phyloP scores from a whole-genome alignment of 2,329 filamentous ascomycete genomes.

The Scedosporium dehoogii region DNA sequence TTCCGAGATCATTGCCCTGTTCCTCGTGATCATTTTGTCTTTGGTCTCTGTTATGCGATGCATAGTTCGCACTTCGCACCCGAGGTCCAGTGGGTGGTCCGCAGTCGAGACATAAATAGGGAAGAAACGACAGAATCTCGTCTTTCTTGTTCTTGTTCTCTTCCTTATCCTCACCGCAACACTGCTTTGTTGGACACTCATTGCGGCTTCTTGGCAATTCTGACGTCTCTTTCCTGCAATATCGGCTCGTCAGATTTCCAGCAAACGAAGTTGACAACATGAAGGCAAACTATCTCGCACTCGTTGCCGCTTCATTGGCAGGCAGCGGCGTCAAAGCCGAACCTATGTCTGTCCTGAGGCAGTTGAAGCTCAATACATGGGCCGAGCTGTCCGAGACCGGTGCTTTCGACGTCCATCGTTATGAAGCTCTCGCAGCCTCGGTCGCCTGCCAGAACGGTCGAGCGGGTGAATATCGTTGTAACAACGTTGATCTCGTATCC shows the following conservation, averaged over 20 bases:
- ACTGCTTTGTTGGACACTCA: too few species aligned
- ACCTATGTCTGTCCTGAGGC: neutral
- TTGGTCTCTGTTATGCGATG: neutral
- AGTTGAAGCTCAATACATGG: neutral
- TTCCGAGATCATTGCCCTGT: neutral
- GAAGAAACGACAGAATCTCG: too few species aligned
- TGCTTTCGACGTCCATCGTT: conserved; percentile 12
- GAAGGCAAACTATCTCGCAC: neutral
- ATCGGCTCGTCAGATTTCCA: neutral
- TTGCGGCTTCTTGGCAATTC: too few species aligned
- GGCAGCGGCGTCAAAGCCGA: neutral
- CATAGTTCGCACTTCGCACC: neutral
- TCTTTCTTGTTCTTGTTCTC: too few species aligned
- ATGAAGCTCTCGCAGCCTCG: conserved; percentile 6
- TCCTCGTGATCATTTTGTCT: neutral
- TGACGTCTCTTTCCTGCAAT: neutral
- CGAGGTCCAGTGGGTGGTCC: neutral
- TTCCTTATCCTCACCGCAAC: too few species aligned
- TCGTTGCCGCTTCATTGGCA: neutral
- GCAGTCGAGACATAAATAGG: neutral
- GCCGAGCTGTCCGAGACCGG: conserved; percentile 6
- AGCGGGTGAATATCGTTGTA: conserved; percentile 24
- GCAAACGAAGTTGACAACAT: neutral
- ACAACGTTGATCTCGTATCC: conserved; percentile 26
- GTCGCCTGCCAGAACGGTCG: conserved; percentile 20